Evolutionary conservation across 192 early-diverging fungal species (phyloP).

Genomic region (Gorgonomyces haynaldii): DNA sequence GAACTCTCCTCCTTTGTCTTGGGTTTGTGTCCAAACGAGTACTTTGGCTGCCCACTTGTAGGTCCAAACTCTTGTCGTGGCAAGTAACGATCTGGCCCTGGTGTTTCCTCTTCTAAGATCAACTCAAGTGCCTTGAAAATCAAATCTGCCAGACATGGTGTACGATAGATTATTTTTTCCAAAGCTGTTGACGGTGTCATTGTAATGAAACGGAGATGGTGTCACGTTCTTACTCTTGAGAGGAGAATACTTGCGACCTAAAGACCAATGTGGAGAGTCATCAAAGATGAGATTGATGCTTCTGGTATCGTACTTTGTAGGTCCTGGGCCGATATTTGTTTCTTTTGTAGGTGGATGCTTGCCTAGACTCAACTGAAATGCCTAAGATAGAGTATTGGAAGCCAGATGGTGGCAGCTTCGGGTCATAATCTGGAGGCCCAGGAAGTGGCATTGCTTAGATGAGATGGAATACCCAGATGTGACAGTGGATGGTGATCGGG

Average conservation of each 20-base stretch:
- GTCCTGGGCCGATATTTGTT: constrained; percentile 26
- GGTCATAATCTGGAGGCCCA: constrained; percentile 33
- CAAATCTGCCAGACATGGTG: constrained; percentile 28
- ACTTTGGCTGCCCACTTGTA: constrained; percentile 25
- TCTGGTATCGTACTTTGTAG: constrained; percentile 24
- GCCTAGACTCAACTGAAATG: no score
- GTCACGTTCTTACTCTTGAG: constrained; percentile 1
- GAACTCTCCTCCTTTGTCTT: constrained; percentile 18
- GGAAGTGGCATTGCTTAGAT: constrained; percentile 32
- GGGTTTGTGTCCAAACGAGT: constrained; percentile 35
- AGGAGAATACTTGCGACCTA: constrained; percentile 12
- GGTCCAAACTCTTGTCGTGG: constrained; percentile 11
- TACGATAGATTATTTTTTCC: constrained; percentile 24
- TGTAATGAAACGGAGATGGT: constrained; percentile 31
- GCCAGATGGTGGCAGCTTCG: constrained; percentile 27
- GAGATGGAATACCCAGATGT: constrained; percentile 18
- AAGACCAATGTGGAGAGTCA: constrained; percentile 32
- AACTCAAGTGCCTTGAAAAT: neutral
- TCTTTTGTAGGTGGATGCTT: constrained; percentile 11
- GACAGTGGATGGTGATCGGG: constrained; percentile 19
- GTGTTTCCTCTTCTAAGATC: constrained; percentile 16
- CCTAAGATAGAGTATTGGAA: constrained; percentile 40
- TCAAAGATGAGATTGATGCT: constrained; percentile 17
- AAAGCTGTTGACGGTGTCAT: constrained; percentile 9
- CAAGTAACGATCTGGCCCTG: constrained; percentile 34